Percentiles rank a stretch among this genome's conserved stretches.
These are phyloP conservation scores for Fraxinus latifolia DNA, from an alignment of 305 asterid species.

Conservation along the genomic window DNA sequence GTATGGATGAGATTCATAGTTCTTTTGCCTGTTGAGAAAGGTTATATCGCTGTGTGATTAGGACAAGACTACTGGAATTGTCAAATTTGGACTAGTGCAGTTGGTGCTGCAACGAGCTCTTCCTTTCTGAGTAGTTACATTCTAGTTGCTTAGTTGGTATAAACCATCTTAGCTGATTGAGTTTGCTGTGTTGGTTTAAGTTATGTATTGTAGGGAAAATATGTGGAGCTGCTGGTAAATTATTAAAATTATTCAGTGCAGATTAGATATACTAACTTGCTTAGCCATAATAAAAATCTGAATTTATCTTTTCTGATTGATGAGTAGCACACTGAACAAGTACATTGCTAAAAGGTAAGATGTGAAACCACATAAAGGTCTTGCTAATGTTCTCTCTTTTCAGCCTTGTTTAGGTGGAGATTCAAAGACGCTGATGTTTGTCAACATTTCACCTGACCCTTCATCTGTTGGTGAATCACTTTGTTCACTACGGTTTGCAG, in stretches of 20 bases:
- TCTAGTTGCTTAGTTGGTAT: background rate
- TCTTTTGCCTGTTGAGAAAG: background rate
- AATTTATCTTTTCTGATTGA: background rate
- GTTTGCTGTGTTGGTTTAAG: background rate
- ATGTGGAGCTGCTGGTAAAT: background rate
- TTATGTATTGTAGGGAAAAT: background rate
- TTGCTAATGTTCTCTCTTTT: background rate
- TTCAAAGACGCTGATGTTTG: conserved; percentile 90
- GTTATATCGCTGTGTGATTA: background rate
- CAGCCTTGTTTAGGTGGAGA: conserved; percentile 99
- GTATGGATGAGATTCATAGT: background rate
- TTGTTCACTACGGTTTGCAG: conserved; percentile 95
- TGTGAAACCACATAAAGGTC: background rate
- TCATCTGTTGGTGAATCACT: conserved; percentile 81
- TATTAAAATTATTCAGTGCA: background rate
- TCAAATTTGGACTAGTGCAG: background rate
- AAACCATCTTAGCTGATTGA: background rate
- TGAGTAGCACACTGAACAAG: background rate
- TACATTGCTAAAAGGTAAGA: background rate
- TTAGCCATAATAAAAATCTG: background rate
- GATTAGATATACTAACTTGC: background rate
- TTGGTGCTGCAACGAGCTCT: background rate
- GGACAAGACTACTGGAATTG: background rate
- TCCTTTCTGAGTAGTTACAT: background rate
- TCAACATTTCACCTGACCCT: conserved; percentile 84